phyloP scores from a whole-genome alignment of 306 rosid species.

The Corylus heterophylla region DNA sequence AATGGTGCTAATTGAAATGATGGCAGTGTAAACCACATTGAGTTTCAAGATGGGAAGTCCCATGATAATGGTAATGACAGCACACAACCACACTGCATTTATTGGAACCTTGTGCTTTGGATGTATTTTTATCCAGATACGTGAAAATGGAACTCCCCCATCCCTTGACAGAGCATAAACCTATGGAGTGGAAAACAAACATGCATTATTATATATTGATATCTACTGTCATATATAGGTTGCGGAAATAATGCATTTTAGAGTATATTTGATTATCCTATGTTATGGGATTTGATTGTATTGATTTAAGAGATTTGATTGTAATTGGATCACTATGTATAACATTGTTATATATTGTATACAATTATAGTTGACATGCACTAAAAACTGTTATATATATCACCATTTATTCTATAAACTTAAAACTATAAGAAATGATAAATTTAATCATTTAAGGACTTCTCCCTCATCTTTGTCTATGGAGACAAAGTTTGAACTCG shows the following conservation, averaged over 20 bases:
- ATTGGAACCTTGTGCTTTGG: not conserved
- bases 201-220: not conserved
- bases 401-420: no score
- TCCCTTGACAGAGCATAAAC: conserved; percentile 12
- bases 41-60: conserved; percentile 13
- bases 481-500: no score
- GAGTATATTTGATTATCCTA: no score
- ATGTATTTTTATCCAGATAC: not conserved
- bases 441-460: no score
- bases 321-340: no score
- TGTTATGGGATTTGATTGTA: no score
- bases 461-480: no score
- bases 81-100: conserved; percentile 7
- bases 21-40: conserved; percentile 3
- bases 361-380: no score
- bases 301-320: no score
- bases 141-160: conserved; percentile 7
- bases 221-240: not conserved
- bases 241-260: not conserved
- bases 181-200: not conserved
- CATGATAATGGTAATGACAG: not conserved
- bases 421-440: no score
- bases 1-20: not conserved
- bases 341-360: no score
- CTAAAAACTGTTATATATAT: no score